These are phyloP conservation scores for Globisporangium megalacanthum DNA, from an alignment of 352 stramenopile genomes.

Conservation along the genomic window DNA sequence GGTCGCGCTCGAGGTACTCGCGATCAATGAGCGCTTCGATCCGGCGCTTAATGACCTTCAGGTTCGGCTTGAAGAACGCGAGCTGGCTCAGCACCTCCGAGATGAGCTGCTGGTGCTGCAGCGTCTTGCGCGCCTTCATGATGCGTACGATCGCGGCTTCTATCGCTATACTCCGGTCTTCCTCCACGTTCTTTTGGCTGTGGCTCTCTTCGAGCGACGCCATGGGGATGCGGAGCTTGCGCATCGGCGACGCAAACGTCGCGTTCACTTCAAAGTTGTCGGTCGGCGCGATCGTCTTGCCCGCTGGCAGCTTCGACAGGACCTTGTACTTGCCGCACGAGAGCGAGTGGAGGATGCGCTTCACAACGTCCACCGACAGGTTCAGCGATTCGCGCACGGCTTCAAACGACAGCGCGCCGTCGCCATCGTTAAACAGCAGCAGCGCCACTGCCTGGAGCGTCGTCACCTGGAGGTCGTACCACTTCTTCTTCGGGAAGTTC, in stretches of 20 bases:
- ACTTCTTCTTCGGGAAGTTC: conserved; percentile 85
- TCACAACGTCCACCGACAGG: conserved; percentile 94
- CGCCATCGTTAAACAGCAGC: conserved; percentile 92
- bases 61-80: conserved; percentile 97
- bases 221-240: conserved; percentile 99
- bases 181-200: conserved; percentile 98
- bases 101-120: conserved; percentile 97
- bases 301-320: conserved; percentile 89
- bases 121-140: conserved; percentile 98
- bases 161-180: conserved; percentile 96
- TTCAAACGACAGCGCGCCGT: conserved; percentile 85
- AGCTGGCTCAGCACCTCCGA: conserved; percentile 97
- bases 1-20: conserved; percentile 97
- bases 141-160: conserved; percentile 99
- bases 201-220: conserved; percentile 96
- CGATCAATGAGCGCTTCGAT: conserved; percentile 98
- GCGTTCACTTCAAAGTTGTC: conserved; percentile 95
- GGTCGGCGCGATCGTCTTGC: conserved; percentile 93
- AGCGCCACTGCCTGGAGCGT: conserved; percentile 96
- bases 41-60: conserved; percentile 96
- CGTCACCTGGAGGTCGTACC: conserved; percentile 97
- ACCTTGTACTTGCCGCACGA: conserved; percentile 99
- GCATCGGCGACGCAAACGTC: conserved; percentile 93
- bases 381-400: conserved; percentile 92
- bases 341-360: conserved; percentile 98